A percentile compares a stretch with the other conserved stretches of the same genome.
phyloP scores from a whole-genome alignment of 495 filamentous ascomycete species.

The Chaetomium tenue region DNA sequence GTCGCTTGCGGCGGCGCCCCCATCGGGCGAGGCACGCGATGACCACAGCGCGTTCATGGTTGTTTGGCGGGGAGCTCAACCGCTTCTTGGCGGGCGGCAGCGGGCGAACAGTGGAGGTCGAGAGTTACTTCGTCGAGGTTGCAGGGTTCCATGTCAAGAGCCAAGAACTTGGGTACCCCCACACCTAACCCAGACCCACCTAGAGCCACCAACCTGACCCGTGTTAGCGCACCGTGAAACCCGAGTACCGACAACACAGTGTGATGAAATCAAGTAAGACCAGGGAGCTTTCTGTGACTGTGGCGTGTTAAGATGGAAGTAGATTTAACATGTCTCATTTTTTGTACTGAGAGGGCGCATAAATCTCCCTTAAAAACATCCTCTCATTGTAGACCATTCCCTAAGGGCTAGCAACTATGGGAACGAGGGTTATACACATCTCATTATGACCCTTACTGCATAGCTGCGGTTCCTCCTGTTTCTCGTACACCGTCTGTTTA shows the following conservation, averaged over 20 bases:
- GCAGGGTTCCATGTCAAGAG: neutral
- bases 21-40: slow-evolving; percentile 36
- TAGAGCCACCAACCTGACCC: neutral
- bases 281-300: neutral
- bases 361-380: neutral
- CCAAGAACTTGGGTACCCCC: neutral
- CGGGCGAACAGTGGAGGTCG: slow-evolving; percentile 9
- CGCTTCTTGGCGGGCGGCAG: slow-evolving; percentile 19
- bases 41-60: slow-evolving; percentile 49
- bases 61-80: slow-evolving; percentile 20
- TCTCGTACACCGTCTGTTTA: neutral
- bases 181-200: slow-evolving; percentile 13
- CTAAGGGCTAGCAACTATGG: neutral
- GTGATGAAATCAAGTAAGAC: neutral
- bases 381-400: neutral
- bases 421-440: neutral
- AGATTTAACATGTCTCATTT: neutral
- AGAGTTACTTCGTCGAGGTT: neutral
- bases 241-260: neutral
- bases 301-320: neutral
- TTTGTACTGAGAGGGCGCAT: neutral
- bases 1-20: slow-evolving; percentile 23
- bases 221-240: neutral
- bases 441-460: too few species aligned
- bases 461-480: too few species aligned